Base-by-base conservation (phyloP, 345 rosid genomes). In the Murraya paniculata region DNA sequence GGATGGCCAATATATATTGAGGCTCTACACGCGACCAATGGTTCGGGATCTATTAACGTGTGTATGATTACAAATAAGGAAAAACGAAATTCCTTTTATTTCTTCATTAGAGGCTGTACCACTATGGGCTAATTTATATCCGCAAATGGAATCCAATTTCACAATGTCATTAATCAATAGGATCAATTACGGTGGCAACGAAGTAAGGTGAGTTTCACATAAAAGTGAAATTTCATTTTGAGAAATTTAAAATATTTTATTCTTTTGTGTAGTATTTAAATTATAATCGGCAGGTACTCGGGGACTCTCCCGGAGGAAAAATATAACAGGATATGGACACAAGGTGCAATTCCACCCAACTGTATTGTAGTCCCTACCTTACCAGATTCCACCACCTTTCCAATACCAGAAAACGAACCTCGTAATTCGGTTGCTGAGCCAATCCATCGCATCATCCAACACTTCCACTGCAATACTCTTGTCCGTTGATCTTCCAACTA, bases 251-350 rank as follows among this genome's bases (percentile, higher is more conserved):
- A 50, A 18, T 53, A 16, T 53, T 1, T 1, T 53, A 53, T 53
- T 4, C 1, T 14, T 50, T 16, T 7, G 16, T 53, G 21, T 16
- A 18, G 57, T 53, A 1, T 53, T 53, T 53, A 5, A 53, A 16
- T 18, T 18, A 4, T 18, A 53, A 53, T 53, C 1, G 57, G 55
- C 50, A 75, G 73, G 65, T 82, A 66, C 68, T 31, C 64, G 1
- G 59, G 78, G 13, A 9, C 28, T 28, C 22, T 72, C 3, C n/a
- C 75, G 0, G 74, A 50, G 16, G 78, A 76, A 73, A 36, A 59
- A 14, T 53, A 73, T 74, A 72, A 77, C 68, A 67, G 76, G 11
- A 77, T 76, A 38, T 76, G 85, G 82, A 33, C 73, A 77, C 38
- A 56, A 33, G 78, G 75, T 73, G 65, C 24, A 16, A 62, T 25